A percentile compares a stretch with the other conserved stretches of the same genome.
phyloP scores from a whole-genome alignment of 2,329 filamentous ascomycete species.

The Aspergillus brunneoviolaceus region DNA sequence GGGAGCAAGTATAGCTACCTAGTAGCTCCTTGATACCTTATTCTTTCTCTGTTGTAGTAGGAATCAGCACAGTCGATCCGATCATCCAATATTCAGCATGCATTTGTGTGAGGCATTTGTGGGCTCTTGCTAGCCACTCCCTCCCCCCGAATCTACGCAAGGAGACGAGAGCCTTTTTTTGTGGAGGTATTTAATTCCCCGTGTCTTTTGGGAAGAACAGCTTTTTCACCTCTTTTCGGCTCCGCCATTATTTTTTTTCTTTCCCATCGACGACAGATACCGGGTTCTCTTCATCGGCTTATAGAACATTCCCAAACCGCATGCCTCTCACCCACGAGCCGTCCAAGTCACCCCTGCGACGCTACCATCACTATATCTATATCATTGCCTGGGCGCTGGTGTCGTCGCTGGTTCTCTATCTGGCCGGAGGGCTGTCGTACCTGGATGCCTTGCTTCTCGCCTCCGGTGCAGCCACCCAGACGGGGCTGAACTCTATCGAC shows the following conservation, averaged over 20 bases:
- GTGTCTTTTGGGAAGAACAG: not conserved
- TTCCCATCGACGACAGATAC: not conserved
- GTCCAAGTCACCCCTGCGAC: constrained; percentile 12
- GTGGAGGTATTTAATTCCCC: not conserved
- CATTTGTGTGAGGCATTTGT: constrained; percentile 10
- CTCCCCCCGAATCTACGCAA: not conserved
- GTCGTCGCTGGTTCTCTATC: constrained; percentile 71
- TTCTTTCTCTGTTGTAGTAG: not conserved
- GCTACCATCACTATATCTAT: constrained; percentile 60
- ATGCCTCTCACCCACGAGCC: constrained; percentile 11
- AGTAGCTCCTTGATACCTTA: no score
- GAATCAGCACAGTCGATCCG: not conserved
- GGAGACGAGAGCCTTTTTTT: not conserved
- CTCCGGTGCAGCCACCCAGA: constrained; percentile 80
- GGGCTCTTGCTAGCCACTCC: constrained; percentile 6
- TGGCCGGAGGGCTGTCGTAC: constrained; percentile 62
- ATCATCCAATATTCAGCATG: not conserved
- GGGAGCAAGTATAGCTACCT: not conserved
- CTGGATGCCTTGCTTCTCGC: constrained; percentile 85
- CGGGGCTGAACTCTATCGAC: constrained; percentile 75
- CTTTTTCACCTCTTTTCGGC: not conserved
- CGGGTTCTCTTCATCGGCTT: not conserved
- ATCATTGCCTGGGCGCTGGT: constrained; percentile 70
- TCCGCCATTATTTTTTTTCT: not conserved
- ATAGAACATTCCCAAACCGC: not conserved